Base-by-base conservation (phyloP, 805 yeast species). In the Isabelozyma rhagii region DNA sequence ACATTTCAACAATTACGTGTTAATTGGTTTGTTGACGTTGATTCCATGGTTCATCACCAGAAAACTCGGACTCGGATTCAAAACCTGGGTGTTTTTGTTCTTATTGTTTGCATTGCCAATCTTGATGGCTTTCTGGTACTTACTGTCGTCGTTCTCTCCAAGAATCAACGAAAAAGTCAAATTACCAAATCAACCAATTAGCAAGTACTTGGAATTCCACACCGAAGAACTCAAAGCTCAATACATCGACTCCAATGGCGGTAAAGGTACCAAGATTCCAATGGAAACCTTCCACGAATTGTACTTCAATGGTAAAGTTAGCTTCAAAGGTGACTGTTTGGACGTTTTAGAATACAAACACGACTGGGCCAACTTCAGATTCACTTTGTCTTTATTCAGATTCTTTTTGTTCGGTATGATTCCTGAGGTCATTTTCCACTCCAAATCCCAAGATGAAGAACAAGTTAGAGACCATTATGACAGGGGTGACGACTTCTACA, bases 401-500 rank as follows among this genome's bases (percentile, higher is more conserved):
- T 91, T 78, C 74, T 91, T 90, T 75, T 69, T 90, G 56, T 79
- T 89, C 46, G 96, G 94, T 44, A 82, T 90, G 87, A 87, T 90
- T 56, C 97, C 97, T 43, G 97, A 90, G 73, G 96, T 90, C 50
- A 86, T 90, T 60, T 67, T 90, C 84, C 97, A 90, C 75, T 85
- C 96, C 56, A 83, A 89, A 66, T 87, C 96, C 17, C 97, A 90
- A 75, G 97, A 91, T 67, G 97, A 90, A 75, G 97, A 90, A 72
- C 97, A 90, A 72, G 97, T 90, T 50, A 84, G 96, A 71, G 97
- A 87, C 63, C 96, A 90, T 74, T 90, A 90, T 69, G 97, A 91
- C 76, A 87, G 97, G 60, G 97, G 97, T 69, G 97, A 90, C 66
- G 97, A 91, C 71, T 90, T 90, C 71, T 91, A 91, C 80, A 74